Base-by-base conservation (phyloP, 306 rosid species). In the Gastrolobium villosum region DNA sequence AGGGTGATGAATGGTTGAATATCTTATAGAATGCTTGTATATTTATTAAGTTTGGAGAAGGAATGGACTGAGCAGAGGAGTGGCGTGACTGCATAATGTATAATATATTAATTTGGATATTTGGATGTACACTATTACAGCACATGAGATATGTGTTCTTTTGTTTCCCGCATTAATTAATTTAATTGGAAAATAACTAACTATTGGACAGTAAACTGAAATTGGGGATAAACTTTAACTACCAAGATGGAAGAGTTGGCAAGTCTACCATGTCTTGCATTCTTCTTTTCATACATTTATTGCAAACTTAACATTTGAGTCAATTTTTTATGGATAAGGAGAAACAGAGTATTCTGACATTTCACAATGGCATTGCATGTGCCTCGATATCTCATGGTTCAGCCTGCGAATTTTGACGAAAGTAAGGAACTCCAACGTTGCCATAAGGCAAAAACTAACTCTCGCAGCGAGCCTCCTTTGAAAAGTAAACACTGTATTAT, bases 361-460 rank as follows among this genome's bases (percentile, higher is more conserved):
- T 55, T 68, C 43, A 41, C 26, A 28, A 3, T 32, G 39, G 52
- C 55, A 65, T 30, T 79, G 46, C 79, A 60, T 65, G 75, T 56
- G 61, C 48, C 32, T 56, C 28, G 48, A 26, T 62, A 48, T 54
- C 77, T 70, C 8, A 30, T 10, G 11, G 4, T 44, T n/a, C 14
- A 35, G 69, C 30, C 61, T 65, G 39, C 65, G 74, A 8, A 66
- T 69, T 72, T 75, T 40, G 72, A 59, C 40, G 20, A 70, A 46
- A 68, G 41, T 28, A 8, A 30, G 37, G 44, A 50, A 69, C 4
- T 28, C 48, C 34, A 15, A 5, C 11, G 10, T 8, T 40, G 15
- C 35, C 69, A 3, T 32, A 36, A 15, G 32, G 32, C 75, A 9
- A 15, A 52, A 70, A n/a, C 46, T 34, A 72, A 43, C 32, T 71